Evolutionary conservation across 805 yeast genomes (phyloP), one percentile per base, ranked within the genome.

Genomic region (Pichia exigua): DNA sequence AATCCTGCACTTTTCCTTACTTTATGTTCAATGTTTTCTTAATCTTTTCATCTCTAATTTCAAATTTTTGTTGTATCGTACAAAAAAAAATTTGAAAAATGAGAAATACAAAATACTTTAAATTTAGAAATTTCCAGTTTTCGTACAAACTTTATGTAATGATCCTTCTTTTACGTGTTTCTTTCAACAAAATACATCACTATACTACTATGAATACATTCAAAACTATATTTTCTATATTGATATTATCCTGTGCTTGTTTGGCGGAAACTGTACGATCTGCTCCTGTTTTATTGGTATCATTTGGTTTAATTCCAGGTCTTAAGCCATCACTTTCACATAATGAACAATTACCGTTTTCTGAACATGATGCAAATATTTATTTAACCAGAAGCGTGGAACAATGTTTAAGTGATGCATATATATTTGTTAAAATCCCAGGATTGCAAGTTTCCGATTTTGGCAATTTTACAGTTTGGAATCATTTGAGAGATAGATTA

Each of bases 381-480:
- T 43, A 60, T 6, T 43, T 66, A 6, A 52, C 58, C 13, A 48
- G 61, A 28, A 56, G 59, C 3, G 45, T 66, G 3, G 65, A 62
- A 28, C 63, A 62, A 42, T 83, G 89, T 58, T 55, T 71, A 2
- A 75, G 83, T 11, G 78, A 82, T 62, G 79, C 83, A 0, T 83
- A 81, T 56, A 62, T 84, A 4, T 64, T 83, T 30, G 73, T 82
- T 2, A 70, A 75, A 54, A 76, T 77, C 50, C 84, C 85, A 4
- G 82, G 83, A 2, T 60, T 82, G 50, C 61, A 64, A 8, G 63
- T 73, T 42, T 65, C 71, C 22, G 85, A 82, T 60, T 74, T 79
- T 32, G 63, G 65, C 26, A 51, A 70, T 38, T 72, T 72, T 54
- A 59, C 65, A 17, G 58, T 62, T 35, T 81, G 83, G 71, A 72